Base-by-base conservation (phyloP, 345 rosid genomes). In the Ailanthus altissimus region DNA sequence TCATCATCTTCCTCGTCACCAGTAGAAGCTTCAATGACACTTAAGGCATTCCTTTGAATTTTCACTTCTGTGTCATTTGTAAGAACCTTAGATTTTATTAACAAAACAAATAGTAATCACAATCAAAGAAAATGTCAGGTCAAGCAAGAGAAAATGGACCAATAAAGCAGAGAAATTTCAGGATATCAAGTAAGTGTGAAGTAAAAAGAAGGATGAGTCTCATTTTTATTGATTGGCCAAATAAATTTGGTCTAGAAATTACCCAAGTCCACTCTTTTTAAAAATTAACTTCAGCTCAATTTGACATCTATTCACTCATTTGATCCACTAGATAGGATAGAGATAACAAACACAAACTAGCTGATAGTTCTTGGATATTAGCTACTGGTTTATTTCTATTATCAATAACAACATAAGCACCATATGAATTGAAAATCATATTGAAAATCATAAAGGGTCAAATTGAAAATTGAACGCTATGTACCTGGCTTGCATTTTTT, bases 41-140 rank as follows among this genome's bases (percentile, higher is more conserved):
- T 95, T 15, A 95, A 98, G 0, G 99, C 99, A 88, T 95, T 95
- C 81, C 98, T 88, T 85, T 95, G 98, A 72, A 95, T 86, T 85
- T 95, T 95, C 72, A 95, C 99, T 87, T 95, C 99, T 26, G 92
- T 93, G 65, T 98, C 99, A 83, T 95, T 95, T 0, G 99, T 95
- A 76, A 95, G 92, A 80, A 95, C 98, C 99, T 95, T 85, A 32
- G 74, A 75, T 61, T 77, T 78, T 42, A 75, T 70, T n/a, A 70
- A 67, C 21, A 47, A 42, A 76, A 72, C 21, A 47, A 53, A 46
- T 74, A 79, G 21, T 64, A 73, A 82, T 70, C 71, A 73, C 59
- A 26, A 69, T 50, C 58, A 69, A 58, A 56, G 12, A 5, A 76
- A 69, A 45, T 43, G 5, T 46, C 49, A 25, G 79, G 38, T 42